Base-by-base conservation (phyloP, 805 yeast genomes). In the Saccharomycopsis capsularis region DNA sequence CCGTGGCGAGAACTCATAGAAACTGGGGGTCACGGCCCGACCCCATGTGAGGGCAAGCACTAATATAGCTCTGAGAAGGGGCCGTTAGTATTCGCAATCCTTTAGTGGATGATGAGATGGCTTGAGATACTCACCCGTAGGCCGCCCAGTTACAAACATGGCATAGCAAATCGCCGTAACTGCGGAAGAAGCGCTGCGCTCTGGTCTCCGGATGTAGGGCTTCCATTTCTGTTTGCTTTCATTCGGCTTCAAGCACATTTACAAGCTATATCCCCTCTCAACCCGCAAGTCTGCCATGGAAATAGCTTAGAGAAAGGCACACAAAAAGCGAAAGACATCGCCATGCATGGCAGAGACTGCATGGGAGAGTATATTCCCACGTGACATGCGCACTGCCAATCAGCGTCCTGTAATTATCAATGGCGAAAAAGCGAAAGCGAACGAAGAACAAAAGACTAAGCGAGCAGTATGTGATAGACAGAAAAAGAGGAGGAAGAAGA, bases 1-100 rank as follows among this genome's bases (percentile, higher is more conserved):
- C n/a, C 16, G 21, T 3, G 42, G 19, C 5, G 51, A 47, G 29
- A 47, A 47, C n/a, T 47, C 51, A 39, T 42, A 47, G 23, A 37
- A 44, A 19, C 36, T 47, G 34, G 51, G 51, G 4, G 40, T 29
- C 13, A 42, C 32, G 4, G 43, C 18, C 23, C 23, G 3, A 13
- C 51, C 51, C 44, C 40, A 30, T 15, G 38, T 39, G 13, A 42
- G 13, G 4, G 47, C 36, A 4, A 47, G 19, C n/a, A 47, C 22
- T 9, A 38, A 24, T 5, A 47, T 32, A 23, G 38, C 22, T 24
- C 48, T 36, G 25, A 7, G 19, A 15, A 6, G 22, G 15, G n/a
- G n/a, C n/a, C n/a, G n/a, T n/a, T n/a, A n/a, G n/a, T n/a, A n/a
- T n/a, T n/a, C n/a, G n/a, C n/a, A n/a, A n/a, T n/a, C n/a, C n/a